These are phyloP conservation scores for Adansonia digitata DNA, from an alignment of 345 rosid genomes.

Conservation along the genomic window DNA sequence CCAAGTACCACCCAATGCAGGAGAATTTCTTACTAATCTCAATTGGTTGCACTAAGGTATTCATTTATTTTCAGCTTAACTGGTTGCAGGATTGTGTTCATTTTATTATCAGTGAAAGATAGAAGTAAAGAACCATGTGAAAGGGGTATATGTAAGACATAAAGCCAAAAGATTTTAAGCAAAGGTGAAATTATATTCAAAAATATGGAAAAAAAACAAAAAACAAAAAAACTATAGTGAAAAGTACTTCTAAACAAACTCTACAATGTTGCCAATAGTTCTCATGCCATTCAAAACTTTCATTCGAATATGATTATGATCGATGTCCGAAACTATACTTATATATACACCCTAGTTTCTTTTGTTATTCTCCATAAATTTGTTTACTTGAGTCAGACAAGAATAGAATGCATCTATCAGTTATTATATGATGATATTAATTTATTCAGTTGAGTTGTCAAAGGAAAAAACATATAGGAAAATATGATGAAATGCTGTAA, in stretches of 20 bases:
- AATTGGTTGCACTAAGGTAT: background rate
- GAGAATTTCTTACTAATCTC: background rate
- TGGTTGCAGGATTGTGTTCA: background rate
- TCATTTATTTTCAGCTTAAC: background rate
- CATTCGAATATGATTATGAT: background rate
- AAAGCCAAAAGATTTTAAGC: background rate
- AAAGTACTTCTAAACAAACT: background rate
- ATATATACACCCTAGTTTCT: background rate
- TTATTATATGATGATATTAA: background rate
- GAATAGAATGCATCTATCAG: background rate
- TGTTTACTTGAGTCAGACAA: background rate
- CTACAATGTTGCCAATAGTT: background rate
- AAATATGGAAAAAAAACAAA: background rate
- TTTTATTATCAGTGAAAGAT: background rate
- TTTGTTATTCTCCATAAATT: background rate
- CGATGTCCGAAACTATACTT: background rate
- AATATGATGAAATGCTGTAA: background rate
- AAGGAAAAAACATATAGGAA: background rate
- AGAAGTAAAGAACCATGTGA: background rate
- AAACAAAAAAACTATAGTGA: background rate
- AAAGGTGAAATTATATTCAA: background rate
- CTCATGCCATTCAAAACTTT: background rate
- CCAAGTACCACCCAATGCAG: background rate
- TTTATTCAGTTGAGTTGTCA: background rate
- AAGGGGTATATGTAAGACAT: background rate